Conservation (phyloP, 805 yeast species). For the Komagataella ulmi region DNA sequence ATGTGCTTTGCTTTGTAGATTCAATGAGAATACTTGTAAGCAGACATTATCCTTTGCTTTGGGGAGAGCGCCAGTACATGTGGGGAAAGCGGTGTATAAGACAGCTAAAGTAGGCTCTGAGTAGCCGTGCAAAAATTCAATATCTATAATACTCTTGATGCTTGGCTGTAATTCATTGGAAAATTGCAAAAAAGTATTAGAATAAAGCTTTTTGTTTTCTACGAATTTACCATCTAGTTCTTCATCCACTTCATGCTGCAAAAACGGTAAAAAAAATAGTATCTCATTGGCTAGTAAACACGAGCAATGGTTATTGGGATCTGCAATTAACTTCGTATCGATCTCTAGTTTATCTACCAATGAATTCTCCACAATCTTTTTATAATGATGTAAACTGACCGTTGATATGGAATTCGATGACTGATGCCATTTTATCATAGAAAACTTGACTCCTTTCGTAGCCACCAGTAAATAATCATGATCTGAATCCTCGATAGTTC, state of each 20-base stretch:
- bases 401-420: constrained; percentile 44
- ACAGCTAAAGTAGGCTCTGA: constrained; percentile 75
- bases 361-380: constrained; percentile 44
- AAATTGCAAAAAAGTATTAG: constrained; percentile 45
- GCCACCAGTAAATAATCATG: constrained; percentile 52
- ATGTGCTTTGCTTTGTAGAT: constrained; percentile 39
- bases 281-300: constrained; percentile 52
- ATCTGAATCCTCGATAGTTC: constrained; percentile 28
- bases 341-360: constrained; percentile 23
- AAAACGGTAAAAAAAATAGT: constrained; percentile 55
- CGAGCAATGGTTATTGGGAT: constrained; percentile 45
- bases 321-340: constrained; percentile 37
- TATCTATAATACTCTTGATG: constrained; percentile 52
- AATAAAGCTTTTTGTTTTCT: constrained; percentile 19
- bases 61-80: constrained; percentile 73
- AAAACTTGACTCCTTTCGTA: constrained; percentile 66
- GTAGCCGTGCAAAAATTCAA: constrained; percentile 60
- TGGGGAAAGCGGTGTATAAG: constrained; percentile 23
- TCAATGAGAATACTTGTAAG: constrained; percentile 55
- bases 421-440: constrained; percentile 61
- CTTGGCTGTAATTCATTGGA: constrained; percentile 42
- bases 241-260: constrained; percentile 27
- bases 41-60: constrained; percentile 47
- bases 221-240: constrained; percentile 12
- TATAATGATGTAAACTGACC: constrained; percentile 77